Evolutionary conservation across 2,329 filamentous ascomycete genomes (phyloP), one percentile per base, ranked within the genome.

Genomic region (Rutstroemia sp.): DNA sequence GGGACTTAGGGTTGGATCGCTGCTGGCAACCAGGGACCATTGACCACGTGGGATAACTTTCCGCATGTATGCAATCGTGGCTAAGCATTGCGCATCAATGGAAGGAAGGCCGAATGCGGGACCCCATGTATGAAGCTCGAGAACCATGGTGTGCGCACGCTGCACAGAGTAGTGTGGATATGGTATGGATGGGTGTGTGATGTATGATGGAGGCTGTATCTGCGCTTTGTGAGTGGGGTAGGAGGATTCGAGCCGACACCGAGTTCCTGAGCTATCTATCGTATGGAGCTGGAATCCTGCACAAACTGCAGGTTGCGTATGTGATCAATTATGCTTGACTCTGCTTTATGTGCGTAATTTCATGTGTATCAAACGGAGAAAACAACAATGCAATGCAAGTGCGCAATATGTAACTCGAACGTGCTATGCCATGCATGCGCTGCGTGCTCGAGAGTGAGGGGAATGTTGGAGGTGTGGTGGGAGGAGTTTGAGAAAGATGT

Each of bases 11-110:
- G 83, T 82, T 53, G 86, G 80, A 70, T 92, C 84, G 70, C 87
- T 89, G 68, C 82, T 87, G 46, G 86, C 81, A 62, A 94, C 75
- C 60, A 95, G 74, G 60, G 80, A 77, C 87, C 88, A 95, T 64
- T 80, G 73, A 48, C 76, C 72, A 56, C 72, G 69, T 38, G 81
- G 78, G 23, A 89, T 75, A 57, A 78, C 79, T 64, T 82, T 76
- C 59, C 82, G 80, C 57, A 95, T 78, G 69, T 92, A 92, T 53
- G 88, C 83, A 63, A 96, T 83, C 45, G 87, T 79, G 27, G 92
- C 92, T 59, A 95, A 82, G 69, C 92, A 97, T 75, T 95, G 89
- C 47, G 92, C 78, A 67, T 97, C 92, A 66, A 97, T 87, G 45
- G 94, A 97, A 14, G 92, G 86, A 46, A 96, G 81, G 42, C 84